These are phyloP conservation scores for Lachnellula hyalina DNA, from an alignment of 2,329 filamentous ascomycete species.

Conservation along the genomic window DNA sequence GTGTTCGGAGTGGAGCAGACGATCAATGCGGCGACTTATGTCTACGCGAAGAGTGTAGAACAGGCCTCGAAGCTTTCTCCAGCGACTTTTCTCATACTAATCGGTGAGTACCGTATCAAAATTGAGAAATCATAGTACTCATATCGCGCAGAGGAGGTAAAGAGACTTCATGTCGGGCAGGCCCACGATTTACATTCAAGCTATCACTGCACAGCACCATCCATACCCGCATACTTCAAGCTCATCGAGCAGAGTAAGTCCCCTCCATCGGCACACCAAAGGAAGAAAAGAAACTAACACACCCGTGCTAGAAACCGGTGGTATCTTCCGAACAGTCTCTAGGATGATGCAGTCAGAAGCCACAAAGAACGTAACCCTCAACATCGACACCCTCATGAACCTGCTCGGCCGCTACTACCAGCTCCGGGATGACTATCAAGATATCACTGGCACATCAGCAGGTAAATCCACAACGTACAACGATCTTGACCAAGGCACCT, in stretches of 20 bases:
- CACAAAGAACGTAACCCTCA: background rate
- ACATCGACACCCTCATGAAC: background rate
- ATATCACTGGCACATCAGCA: background rate
- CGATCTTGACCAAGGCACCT: slow-evolving; percentile 9
- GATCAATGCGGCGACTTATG: background rate
- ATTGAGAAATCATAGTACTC: background rate
- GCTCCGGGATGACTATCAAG: slow-evolving; percentile 7
- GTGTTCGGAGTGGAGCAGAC: background rate
- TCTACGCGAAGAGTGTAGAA: background rate
- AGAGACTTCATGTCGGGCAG: slow-evolving; percentile 6
- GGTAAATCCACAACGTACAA: background rate
- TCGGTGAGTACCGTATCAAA: background rate
- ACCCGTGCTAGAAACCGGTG: background rate
- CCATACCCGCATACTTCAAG: slow-evolving; percentile 2
- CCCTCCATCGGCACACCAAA: background rate
- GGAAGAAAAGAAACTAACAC: background rate
- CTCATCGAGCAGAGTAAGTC: slow-evolving; percentile 5
- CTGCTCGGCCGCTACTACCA: slow-evolving; percentile 7
- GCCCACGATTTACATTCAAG: slow-evolving; percentile 4
- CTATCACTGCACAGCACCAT: background rate
- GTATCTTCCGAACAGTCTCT: slow-evolving; percentile 1
- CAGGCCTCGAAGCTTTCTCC: background rate
- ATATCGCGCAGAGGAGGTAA: slow-evolving; percentile 2
- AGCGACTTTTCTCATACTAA: background rate
- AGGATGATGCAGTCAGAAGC: slow-evolving; percentile 5